A percentile compares a stretch with the other conserved stretches of the same genome.
Conservation (phyloP, 208 protist genomes). For the Blastocrithidia nonstop region DNA sequence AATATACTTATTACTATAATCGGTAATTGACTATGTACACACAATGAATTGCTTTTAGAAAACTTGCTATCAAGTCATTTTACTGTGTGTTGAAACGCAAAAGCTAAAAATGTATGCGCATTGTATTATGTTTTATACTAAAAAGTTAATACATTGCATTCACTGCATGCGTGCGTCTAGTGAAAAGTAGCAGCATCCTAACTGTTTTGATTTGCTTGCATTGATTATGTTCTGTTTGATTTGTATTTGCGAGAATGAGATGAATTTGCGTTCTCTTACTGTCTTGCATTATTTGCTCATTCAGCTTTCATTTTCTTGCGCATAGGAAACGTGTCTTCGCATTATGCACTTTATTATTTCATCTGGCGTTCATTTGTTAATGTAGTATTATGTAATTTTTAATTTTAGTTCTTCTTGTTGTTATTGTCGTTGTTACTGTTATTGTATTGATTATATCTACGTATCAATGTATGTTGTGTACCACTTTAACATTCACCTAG, state of each 20-base stretch:
- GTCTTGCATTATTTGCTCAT: too few species aligned
- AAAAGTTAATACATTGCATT: not conserved
- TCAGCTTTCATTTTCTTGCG: not conserved
- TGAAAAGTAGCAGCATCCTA: too few species aligned
- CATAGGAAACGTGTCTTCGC: not conserved
- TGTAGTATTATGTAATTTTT: too few species aligned
- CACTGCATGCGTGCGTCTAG: not conserved
- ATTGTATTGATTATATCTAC: not conserved
- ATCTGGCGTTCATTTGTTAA: too few species aligned
- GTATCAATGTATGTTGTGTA: not conserved
- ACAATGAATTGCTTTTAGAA: not conserved
- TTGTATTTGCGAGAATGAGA: too few species aligned
- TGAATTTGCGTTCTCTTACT: too few species aligned
- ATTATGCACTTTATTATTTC: not conserved
- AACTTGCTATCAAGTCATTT: not conserved
- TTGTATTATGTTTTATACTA: constrained; percentile 1
- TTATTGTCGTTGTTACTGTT: constrained; percentile 1
- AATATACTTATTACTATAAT: not conserved
- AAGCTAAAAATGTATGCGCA: not conserved
- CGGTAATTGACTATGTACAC: not conserved
- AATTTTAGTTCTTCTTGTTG: too few species aligned
- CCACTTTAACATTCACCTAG: not conserved
- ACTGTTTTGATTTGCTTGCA: too few species aligned
- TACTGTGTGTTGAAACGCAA: not conserved
- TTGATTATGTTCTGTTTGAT: too few species aligned